phyloP scores from a whole-genome alignment of 2,329 filamentous ascomycete species.

The Graphium sp. region DNA sequence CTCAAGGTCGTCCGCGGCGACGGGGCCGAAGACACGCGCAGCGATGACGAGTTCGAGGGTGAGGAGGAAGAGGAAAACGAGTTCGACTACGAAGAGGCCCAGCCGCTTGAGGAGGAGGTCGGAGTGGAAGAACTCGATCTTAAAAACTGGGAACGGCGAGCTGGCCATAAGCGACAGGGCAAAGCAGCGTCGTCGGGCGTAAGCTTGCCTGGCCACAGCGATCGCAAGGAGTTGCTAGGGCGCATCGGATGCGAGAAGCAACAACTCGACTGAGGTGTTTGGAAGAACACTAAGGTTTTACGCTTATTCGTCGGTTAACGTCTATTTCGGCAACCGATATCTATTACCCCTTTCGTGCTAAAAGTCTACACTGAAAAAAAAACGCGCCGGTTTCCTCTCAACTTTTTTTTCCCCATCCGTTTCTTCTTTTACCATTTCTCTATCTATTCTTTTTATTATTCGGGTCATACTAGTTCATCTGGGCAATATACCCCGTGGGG shows the following conservation, averaged over 20 bases:
- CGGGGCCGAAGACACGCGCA: slow-evolving; percentile 70
- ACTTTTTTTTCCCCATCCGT: no score
- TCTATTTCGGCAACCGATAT: no score
- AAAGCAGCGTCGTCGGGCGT: slow-evolving; percentile 28
- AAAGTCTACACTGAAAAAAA: no score
- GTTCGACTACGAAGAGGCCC: slow-evolving; percentile 33
- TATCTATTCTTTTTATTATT: no score
- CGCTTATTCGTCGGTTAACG: no score
- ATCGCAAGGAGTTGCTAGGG: slow-evolving; percentile 66
- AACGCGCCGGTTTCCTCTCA: no score
- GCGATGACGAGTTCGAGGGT: slow-evolving; percentile 66
- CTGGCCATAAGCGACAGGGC: slow-evolving; percentile 34
- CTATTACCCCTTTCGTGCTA: no score
- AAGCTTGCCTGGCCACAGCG: slow-evolving; percentile 53
- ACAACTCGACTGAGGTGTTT: no score
- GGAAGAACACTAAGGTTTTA: no score
- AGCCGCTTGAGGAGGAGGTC: slow-evolving; percentile 55
- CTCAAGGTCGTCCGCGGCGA: slow-evolving; percentile 61
- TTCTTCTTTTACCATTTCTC: no score
- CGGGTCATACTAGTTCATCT: no score
- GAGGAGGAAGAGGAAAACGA: slow-evolving; percentile 47
- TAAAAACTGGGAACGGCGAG: slow-evolving; percentile 42
- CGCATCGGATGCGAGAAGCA: slow-evolving; percentile 74
- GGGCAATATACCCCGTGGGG: no score
- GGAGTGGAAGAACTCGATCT: slow-evolving; percentile 56